Percentiles rank a stretch among this genome's conserved stretches.
Conservation (phyloP, 371 early-diverging fungal species). For the Saksenaea vasiformis region DNA sequence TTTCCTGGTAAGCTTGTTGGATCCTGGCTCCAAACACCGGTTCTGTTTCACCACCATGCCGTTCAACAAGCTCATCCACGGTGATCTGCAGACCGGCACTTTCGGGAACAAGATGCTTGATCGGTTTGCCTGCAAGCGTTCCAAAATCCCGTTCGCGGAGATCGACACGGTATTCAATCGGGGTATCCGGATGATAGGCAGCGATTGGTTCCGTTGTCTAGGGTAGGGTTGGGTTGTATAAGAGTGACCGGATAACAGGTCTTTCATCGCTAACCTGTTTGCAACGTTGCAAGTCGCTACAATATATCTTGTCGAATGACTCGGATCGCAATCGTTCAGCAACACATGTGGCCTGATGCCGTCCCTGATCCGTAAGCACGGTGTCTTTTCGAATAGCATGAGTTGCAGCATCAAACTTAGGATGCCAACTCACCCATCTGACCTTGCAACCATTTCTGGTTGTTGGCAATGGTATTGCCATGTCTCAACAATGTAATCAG, state of each 20-base stretch:
- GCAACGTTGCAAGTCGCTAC: slow-evolving; percentile 43
- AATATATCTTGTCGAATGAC: slow-evolving; percentile 30
- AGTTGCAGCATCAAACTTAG: neutral
- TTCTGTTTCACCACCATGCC: slow-evolving; percentile 31
- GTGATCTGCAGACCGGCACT: neutral
- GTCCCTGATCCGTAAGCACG: slow-evolving; percentile 29
- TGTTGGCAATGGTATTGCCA: slow-evolving; percentile 51
- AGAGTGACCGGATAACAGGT: too few species aligned
- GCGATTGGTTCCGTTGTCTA: slow-evolving; percentile 35
- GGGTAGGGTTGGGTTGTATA: neutral
- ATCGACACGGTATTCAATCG: slow-evolving; percentile 13
- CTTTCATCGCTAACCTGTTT: too few species aligned
- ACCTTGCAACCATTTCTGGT: slow-evolving; percentile 45
- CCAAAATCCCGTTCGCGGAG: slow-evolving; percentile 45
- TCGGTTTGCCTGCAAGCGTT: slow-evolving; percentile 20
- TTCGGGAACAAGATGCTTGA: slow-evolving; percentile 13
- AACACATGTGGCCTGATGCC: slow-evolving; percentile 33
- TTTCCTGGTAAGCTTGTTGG: slow-evolving; percentile 18
- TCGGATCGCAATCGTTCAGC: slow-evolving; percentile 28
- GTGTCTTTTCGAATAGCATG: slow-evolving; percentile 27
- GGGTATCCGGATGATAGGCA: slow-evolving; percentile 17
- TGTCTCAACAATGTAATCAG: slow-evolving; percentile 43
- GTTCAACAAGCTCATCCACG: slow-evolving; percentile 15
- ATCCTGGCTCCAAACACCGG: slow-evolving; percentile 22
- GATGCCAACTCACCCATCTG: slow-evolving; percentile 31